Evolutionary conservation across 306 rosid species (phyloP), one percentile per base, ranked within the genome.

Genomic region (Geum urbanum): DNA sequence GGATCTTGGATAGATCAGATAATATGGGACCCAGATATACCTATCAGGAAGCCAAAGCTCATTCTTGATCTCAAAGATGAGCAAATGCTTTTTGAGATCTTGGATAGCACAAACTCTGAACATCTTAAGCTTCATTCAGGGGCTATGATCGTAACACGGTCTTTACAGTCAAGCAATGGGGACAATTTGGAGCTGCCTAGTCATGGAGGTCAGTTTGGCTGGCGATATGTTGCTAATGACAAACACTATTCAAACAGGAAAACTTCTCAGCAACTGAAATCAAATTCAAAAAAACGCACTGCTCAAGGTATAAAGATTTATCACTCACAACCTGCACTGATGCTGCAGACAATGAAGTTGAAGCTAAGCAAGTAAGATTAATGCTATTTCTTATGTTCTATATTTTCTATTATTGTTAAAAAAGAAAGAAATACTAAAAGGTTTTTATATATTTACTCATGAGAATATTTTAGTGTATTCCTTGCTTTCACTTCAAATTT

Each of bases 31-130:
- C 74, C 80, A 72, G 79, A 85, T 72, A 72, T 63, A 72, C 82
- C 87, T 63, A 66, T 66, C 19, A 78, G 79, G 61, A 88, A 88
- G 77, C 88, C 91, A 51, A 92, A 88, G 82, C 96, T 92, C 47
- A 92, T 92, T 43, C 83, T 88, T 77, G 98, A 92, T 88, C 97
- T 92, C 72, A 89, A 88, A 78, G 98, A 92, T 83, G 92, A 90
- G 80, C 94, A 90, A 62, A 92, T 92, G 98, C 94, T 90, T 81
- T 92, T 90, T 72, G 97, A 92, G 85, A 82, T 92, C 73, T 78
- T 82, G 78, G 97, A 92, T 77, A 69, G 76, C 81, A 82, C 81
- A 69, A 90, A 90, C 56, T 72, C 78, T 62, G 82, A 80, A 40
- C 84, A 88, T 83, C 85, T 92, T 60, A 78, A 73, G 78, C 86